Percentiles rank a stretch among this genome's conserved stretches.
phyloP scores from a whole-genome alignment of 78 protist genomes.

The Dictyostelium capitatum region DNA sequence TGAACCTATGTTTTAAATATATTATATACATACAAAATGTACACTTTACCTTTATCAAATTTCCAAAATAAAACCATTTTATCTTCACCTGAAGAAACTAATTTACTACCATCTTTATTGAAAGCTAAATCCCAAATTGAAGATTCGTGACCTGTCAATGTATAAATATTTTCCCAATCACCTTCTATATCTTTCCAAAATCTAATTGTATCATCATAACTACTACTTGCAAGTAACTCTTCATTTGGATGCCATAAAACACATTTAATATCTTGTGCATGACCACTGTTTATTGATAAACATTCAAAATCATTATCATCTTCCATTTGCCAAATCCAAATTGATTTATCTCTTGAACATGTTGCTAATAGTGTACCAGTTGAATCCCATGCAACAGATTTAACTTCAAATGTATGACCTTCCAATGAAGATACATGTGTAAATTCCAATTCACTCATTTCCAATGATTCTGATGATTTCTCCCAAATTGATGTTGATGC shows the following conservation, averaged over 20 bases:
- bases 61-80: slow-evolving; percentile 21
- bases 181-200: slow-evolving; percentile 92
- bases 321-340: slow-evolving; percentile 97
- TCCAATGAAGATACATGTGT: slow-evolving; percentile 91
- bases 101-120: slow-evolving; percentile 69
- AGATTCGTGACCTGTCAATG: slow-evolving; percentile 93
- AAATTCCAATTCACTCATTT: background rate
- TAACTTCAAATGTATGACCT: slow-evolving; percentile 97
- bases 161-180: slow-evolving; percentile 92
- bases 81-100: slow-evolving; percentile 63
- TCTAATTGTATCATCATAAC: slow-evolving; percentile 95
- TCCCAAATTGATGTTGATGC: slow-evolving; percentile 86
- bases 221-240: slow-evolving; percentile 77
- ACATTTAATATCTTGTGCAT: slow-evolving; percentile 95
- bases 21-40: background rate
- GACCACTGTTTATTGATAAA: slow-evolving; percentile 91
- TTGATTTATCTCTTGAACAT: slow-evolving; percentile 95
- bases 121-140: slow-evolving; percentile 96
- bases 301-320: slow-evolving; percentile 93
- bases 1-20: background rate
- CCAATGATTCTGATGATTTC: background rate
- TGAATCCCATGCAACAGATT: slow-evolving; percentile 91
- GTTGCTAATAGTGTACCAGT: slow-evolving; percentile 94
- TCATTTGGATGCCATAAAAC: slow-evolving; percentile 92
- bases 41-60: background rate